Conservation (phyloP, 2,329 filamentous ascomycete genomes). For the Claviceps paspali region DNA sequence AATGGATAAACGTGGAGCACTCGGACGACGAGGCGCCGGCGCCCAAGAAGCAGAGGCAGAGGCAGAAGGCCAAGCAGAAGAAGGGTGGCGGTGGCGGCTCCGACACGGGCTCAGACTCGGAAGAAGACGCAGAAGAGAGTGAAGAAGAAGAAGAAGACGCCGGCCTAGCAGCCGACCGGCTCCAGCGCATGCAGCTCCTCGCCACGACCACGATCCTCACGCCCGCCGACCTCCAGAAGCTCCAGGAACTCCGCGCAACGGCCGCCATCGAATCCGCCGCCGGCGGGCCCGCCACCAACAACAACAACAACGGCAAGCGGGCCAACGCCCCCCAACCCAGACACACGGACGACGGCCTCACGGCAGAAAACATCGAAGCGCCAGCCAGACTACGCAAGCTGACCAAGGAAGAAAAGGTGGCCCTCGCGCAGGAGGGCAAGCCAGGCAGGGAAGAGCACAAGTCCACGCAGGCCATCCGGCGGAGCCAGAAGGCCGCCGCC, state of each 20-base stretch:
- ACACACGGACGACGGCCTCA: slow-evolving; percentile 76
- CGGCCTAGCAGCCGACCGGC: slow-evolving; percentile 27
- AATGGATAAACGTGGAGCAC: slow-evolving; percentile 88
- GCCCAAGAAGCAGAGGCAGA: slow-evolving; percentile 28
- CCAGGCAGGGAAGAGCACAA: slow-evolving; percentile 67
- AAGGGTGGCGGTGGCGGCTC: slow-evolving; percentile 13
- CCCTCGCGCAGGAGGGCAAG: slow-evolving; percentile 69
- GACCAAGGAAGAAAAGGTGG: slow-evolving; percentile 81
- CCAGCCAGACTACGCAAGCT: slow-evolving; percentile 66
- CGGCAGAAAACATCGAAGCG: slow-evolving; percentile 82
- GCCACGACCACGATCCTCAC: slow-evolving; percentile 92
- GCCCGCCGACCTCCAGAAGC: slow-evolving; percentile 87
- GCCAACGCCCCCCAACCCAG: slow-evolving; percentile 34
- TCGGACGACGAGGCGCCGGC: slow-evolving; percentile 57
- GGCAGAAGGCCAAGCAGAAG: slow-evolving; percentile 6
- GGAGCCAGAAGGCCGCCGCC: slow-evolving; percentile 72
- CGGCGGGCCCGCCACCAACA: slow-evolving; percentile 16
- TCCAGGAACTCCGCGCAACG: slow-evolving; percentile 69
- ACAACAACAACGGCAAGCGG: slow-evolving; percentile 22
- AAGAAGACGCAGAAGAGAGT: neutral
- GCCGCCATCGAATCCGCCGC: slow-evolving; percentile 54
- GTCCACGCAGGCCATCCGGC: slow-evolving; percentile 67
- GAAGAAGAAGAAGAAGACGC: slow-evolving; percentile 22
- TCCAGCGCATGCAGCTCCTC: slow-evolving; percentile 49
- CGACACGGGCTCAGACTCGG: slow-evolving; percentile 11